These are phyloP conservation scores for Phellopilus nigrolimitatus DNA, from an alignment of 1,284 basidiomycete species.

Conservation along the genomic window DNA sequence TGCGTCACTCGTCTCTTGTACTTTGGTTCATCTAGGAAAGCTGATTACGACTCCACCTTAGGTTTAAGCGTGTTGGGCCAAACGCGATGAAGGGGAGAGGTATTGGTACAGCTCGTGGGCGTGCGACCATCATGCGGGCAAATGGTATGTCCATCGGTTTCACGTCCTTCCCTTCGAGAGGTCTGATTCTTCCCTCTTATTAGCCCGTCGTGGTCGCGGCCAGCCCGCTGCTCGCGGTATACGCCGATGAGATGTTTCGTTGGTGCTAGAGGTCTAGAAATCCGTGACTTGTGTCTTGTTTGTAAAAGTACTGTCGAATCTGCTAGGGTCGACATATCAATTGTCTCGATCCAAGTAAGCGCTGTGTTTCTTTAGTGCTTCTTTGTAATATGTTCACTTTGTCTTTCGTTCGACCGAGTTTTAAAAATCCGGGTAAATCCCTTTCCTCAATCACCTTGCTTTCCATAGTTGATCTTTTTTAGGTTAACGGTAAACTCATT, in stretches of 20 bases:
- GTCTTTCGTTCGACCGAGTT: background rate
- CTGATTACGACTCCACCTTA: constrained; percentile 31
- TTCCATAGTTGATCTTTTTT: too few relatives aligned
- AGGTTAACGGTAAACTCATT: too few relatives aligned
- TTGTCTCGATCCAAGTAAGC: constrained; percentile 10
- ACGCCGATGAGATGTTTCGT: constrained; percentile 48
- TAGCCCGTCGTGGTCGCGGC: constrained; percentile 81
- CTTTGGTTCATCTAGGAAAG: constrained; percentile 2
- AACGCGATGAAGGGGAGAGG: constrained; percentile 98
- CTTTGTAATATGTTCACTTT: constrained; percentile 11
- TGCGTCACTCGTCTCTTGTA: constrained; percentile 39
- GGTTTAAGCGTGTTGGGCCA: constrained; percentile 98
- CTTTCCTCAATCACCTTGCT: too few relatives aligned
- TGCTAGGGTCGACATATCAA: constrained; percentile 3
- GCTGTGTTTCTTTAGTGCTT: constrained; percentile 11
- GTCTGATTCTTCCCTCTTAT: constrained; percentile 25
- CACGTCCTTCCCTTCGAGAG: constrained; percentile 13
- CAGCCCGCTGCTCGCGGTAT: constrained; percentile 71
- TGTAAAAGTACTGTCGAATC: constrained; percentile 16
- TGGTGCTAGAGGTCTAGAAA: background rate
- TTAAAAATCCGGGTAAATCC: too few relatives aligned
- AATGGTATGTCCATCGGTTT: constrained; percentile 40
- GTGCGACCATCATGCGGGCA: constrained; percentile 92
- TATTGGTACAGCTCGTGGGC: constrained; percentile 96
- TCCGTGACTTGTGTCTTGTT: background rate